Conservation (phyloP, 148 eudicot species). For the Linanthus parryae region DNA sequence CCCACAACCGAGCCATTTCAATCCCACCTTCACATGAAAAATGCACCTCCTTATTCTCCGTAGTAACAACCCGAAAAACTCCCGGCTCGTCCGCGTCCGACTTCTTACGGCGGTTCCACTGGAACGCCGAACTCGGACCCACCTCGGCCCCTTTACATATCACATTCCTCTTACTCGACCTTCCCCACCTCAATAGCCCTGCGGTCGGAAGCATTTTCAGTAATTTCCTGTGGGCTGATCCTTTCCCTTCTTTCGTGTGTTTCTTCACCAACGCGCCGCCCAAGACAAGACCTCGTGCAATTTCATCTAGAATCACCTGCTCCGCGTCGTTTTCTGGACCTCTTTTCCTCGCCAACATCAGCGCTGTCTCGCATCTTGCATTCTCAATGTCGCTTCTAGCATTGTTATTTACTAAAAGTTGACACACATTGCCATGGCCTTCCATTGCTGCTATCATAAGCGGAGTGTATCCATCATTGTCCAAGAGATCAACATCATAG, state of each 20-base stretch:
- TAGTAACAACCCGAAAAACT: conserved; percentile 54
- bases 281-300: conserved; percentile 49
- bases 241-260: conserved; percentile 58
- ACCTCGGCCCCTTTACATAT: conserved; percentile 45
- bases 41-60: conserved; percentile 54
- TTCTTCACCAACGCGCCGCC: conserved; percentile 45
- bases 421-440: conserved; percentile 42
- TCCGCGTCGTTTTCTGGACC: conserved; percentile 38
- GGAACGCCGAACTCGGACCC: conserved; percentile 48
- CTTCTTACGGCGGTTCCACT: conserved; percentile 42
- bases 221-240: conserved; percentile 43
- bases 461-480: conserved; percentile 56
- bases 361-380: conserved; percentile 41
- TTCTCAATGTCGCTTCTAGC: conserved; percentile 38
- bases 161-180: conserved; percentile 52
- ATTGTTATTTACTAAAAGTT: conserved; percentile 44
- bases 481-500: conserved; percentile 40
- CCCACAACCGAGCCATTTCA: conserved; percentile 65
- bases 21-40: conserved; percentile 55
- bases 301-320: conserved; percentile 42
- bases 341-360: conserved; percentile 35
- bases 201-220: conserved; percentile 37
- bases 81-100: conserved; percentile 37
- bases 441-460: conserved; percentile 71
- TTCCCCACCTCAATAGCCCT: conserved; percentile 66